Percentiles rank a stretch among this genome's conserved stretches.
These are phyloP conservation scores for Exserohilum rostratum DNA, from an alignment of 2,329 filamentous ascomycete genomes.

Conservation along the genomic window DNA sequence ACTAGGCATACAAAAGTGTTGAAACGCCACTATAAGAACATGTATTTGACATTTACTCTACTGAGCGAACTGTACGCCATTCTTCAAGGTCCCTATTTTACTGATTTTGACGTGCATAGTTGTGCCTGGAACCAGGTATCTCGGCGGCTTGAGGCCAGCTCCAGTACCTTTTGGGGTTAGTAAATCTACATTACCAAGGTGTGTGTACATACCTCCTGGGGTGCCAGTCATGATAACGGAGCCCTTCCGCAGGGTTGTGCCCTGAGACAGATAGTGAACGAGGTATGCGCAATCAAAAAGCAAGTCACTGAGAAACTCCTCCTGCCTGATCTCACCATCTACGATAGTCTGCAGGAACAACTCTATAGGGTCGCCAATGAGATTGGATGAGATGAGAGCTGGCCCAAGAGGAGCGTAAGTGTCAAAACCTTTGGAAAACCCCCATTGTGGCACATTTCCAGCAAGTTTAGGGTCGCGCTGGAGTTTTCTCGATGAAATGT, in stretches of 20 bases:
- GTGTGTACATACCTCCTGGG: slow-evolving; percentile 35
- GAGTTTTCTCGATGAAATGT: slow-evolving; percentile 56
- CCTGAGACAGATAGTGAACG: slow-evolving; percentile 21
- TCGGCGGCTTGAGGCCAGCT: slow-evolving; percentile 46
- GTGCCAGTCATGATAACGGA: slow-evolving; percentile 55
- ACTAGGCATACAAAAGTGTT: no score
- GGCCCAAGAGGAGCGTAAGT: slow-evolving; percentile 57
- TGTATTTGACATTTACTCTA: not conserved
- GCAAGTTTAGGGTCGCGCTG: slow-evolving; percentile 13
- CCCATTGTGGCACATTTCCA: slow-evolving; percentile 1
- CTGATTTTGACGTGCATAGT: slow-evolving; percentile 22
- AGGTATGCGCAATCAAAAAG: not conserved
- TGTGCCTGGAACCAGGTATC: slow-evolving; percentile 22
- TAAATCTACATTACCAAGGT: no score
- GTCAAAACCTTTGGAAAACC: slow-evolving; percentile 54
- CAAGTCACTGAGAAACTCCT: not conserved
- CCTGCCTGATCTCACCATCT: not conserved
- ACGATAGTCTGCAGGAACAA: not conserved
- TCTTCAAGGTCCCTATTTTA: slow-evolving; percentile 25
- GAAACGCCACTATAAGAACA: not conserved
- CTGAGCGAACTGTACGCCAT: slow-evolving; percentile 12
- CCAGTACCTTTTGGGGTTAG: slow-evolving; percentile 30
- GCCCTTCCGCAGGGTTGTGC: slow-evolving; percentile 43
- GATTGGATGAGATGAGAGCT: not conserved
- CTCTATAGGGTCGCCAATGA: not conserved